A percentile compares a stretch with the other conserved stretches of the same genome.
phyloP scores from a whole-genome alignment of 345 rosid species.

The Alliaria petiolata region DNA sequence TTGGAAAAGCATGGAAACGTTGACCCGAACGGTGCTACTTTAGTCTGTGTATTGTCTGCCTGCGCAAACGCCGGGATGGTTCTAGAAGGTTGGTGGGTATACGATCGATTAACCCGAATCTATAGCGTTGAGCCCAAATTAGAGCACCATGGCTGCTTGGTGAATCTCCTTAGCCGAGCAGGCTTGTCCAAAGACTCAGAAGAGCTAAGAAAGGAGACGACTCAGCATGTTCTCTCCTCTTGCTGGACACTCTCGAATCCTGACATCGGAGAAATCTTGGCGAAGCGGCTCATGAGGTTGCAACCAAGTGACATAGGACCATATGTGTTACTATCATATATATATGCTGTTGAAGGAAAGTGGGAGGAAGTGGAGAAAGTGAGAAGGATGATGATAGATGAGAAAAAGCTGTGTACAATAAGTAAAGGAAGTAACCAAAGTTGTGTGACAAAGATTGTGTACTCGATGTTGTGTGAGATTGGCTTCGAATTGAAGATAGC shows the following conservation, averaged over 20 bases:
- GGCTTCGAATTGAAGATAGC: conserved; percentile 34
- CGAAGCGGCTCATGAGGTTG: conserved; percentile 44
- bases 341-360: conserved; percentile 48
- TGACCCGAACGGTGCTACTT: conserved; percentile 49
- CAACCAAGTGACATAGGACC: conserved; percentile 45
- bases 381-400: conserved; percentile 43
- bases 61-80: conserved; percentile 49
- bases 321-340: conserved; percentile 47
- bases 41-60: conserved; percentile 51
- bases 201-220: conserved; percentile 27
- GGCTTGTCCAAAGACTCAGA: conserved; percentile 45
- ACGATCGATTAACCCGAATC: conserved; percentile 49
- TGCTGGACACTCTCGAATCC: conserved; percentile 26
- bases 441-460: conserved; percentile 26
- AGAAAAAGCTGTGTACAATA: conserved; percentile 30
- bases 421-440: conserved; percentile 21
- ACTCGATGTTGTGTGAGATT: conserved; percentile 52
- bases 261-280: conserved; percentile 47
- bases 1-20: conserved; percentile 44
- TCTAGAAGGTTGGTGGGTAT: conserved; percentile 68
- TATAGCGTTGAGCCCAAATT: conserved; percentile 46
- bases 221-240: conserved; percentile 38
- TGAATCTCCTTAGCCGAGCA: conserved; percentile 46
- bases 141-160: conserved; percentile 63
- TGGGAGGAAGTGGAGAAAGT: conserved; percentile 52